phyloP scores from a whole-genome alignment of 2,329 filamentous ascomycete species.

The Penicillium sp. region DNA sequence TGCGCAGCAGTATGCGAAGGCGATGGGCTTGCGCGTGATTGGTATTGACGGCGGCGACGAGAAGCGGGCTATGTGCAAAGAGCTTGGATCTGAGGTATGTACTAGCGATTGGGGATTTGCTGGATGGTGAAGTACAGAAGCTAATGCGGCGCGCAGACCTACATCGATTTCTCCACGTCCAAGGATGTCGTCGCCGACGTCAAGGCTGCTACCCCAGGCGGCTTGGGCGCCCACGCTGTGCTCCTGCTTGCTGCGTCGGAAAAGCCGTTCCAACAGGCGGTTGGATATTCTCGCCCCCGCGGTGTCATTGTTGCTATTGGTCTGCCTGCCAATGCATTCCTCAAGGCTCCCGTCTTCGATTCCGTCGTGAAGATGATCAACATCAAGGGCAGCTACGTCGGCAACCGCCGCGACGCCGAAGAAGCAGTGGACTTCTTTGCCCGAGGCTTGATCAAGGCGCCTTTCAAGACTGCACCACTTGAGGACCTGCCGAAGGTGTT shows the following conservation, averaged over 20 bases:
- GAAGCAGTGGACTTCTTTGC: constrained; percentile 90
- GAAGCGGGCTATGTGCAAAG: constrained; percentile 65
- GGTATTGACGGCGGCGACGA: constrained; percentile 80
- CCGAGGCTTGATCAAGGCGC: constrained; percentile 78
- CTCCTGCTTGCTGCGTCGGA: constrained; percentile 82
- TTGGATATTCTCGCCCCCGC: constrained; percentile 77
- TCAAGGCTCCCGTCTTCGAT: constrained; percentile 83
- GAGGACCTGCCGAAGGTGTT: constrained; percentile 78
- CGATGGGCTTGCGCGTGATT: constrained; percentile 78
- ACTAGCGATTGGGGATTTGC: background rate
- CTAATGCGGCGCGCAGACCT: constrained; percentile 45
- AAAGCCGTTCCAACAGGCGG: constrained; percentile 93
- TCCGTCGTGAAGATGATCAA: constrained; percentile 85
- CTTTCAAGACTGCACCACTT: constrained; percentile 80
- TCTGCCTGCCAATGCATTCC: constrained; percentile 73
- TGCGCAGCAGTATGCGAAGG: constrained; percentile 83
- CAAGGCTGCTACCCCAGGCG: constrained; percentile 73
- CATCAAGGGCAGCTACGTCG: constrained; percentile 92
- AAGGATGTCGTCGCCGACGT: constrained; percentile 81
- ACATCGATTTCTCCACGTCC: constrained; percentile 74
- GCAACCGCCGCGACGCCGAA: constrained; percentile 80
- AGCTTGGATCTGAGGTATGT: constrained; percentile 62
- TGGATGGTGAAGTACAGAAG: background rate
- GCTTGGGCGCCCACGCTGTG: constrained; percentile 81
- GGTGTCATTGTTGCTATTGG: constrained; percentile 87